These are phyloP conservation scores for Angomonas deanei DNA, from an alignment of 208 protist species.

Conservation along the genomic window DNA sequence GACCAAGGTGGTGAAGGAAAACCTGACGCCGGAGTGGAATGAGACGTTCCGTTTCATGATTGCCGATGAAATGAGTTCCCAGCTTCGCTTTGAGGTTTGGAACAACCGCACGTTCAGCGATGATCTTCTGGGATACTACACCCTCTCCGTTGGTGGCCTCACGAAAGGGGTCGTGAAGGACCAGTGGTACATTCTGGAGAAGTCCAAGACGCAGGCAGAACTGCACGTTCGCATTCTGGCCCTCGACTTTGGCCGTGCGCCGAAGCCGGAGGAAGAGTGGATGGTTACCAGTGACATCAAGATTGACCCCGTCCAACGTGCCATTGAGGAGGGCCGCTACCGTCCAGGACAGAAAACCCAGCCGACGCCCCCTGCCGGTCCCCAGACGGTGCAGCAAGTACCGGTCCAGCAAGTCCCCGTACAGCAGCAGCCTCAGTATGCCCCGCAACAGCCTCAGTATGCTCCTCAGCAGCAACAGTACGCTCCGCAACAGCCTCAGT, in stretches of 20 bases:
- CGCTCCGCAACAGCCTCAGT: constrained; percentile 7
- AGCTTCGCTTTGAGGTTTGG: constrained; percentile 65
- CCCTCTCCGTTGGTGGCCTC: constrained; percentile 37
- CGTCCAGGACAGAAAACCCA: constrained; percentile 27
- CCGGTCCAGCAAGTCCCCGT: background rate
- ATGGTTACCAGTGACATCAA: constrained; percentile 58
- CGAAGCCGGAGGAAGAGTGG: constrained; percentile 35
- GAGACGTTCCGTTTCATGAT: constrained; percentile 69
- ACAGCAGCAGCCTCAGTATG: constrained; percentile 7
- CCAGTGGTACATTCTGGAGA: constrained; percentile 50
- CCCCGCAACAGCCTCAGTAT: constrained; percentile 12
- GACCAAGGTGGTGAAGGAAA: constrained; percentile 54
- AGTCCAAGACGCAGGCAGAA: constrained; percentile 50
- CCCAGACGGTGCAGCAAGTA: constrained; percentile 2
- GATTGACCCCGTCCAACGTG: constrained; percentile 36
- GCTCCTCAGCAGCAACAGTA: constrained; percentile 14
- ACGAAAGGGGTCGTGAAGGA: constrained; percentile 60
- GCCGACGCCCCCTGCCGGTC: constrained; percentile 15
- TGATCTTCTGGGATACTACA: constrained; percentile 60
- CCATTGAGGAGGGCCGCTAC: constrained; percentile 34
- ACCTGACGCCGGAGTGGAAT: constrained; percentile 51
- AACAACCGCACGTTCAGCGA: constrained; percentile 49
- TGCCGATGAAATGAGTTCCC: constrained; percentile 38
- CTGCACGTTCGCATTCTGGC: constrained; percentile 61
- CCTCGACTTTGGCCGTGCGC: constrained; percentile 53